phyloP scores from a whole-genome alignment of 768 basidiomycete species.

The Strobilomyces echinocephalus region DNA sequence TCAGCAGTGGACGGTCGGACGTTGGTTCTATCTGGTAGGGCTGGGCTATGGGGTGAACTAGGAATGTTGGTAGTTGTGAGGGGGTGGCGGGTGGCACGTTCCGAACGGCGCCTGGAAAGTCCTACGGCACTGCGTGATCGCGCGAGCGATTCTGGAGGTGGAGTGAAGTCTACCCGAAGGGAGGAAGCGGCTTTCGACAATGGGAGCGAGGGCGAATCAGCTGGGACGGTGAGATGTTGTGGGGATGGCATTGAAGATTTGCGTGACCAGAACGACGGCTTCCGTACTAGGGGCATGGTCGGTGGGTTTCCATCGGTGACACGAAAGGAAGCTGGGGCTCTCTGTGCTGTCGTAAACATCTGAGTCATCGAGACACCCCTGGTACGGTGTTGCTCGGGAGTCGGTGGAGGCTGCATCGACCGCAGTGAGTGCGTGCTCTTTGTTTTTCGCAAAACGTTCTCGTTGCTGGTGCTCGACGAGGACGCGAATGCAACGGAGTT shows the following conservation, averaged over 20 bases:
- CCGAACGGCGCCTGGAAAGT: conserved; percentile 46
- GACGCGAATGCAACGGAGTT: conserved; percentile 46
- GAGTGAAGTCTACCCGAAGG: conserved; percentile 33
- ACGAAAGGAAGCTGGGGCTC: conserved; percentile 35
- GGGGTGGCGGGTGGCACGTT: conserved; percentile 18
- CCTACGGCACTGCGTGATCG: conserved; percentile 24
- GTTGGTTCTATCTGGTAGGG: conserved; percentile 3
- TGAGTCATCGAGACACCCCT: conserved; percentile 59
- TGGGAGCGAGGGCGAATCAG: conserved; percentile 34
- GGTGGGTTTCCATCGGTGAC: conserved; percentile 18
- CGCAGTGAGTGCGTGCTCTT: conserved; percentile 45
- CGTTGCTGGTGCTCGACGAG: conserved; percentile 5
- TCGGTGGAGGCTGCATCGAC: conserved; percentile 9
- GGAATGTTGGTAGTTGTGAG: conserved; percentile 6
- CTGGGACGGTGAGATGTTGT: conserved; percentile 27
- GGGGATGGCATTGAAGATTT: conserved; percentile 39
- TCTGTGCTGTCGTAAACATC: conserved; percentile 38
- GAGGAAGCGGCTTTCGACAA: conserved; percentile 41
- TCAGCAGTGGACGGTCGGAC: conserved; percentile 18
- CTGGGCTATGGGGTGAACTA: conserved; percentile 11
- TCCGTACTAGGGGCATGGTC: conserved; percentile 45
- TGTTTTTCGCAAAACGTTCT: conserved; percentile 38
- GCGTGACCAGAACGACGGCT: conserved; percentile 65
- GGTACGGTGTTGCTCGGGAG: conserved; percentile 30
- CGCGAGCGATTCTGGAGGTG: conserved; percentile 12